Evolutionary conservation across 73 alveolate species (phyloP), one percentile per base, ranked within the genome.

Genomic region (Symbiodinium pilosum): DNA sequence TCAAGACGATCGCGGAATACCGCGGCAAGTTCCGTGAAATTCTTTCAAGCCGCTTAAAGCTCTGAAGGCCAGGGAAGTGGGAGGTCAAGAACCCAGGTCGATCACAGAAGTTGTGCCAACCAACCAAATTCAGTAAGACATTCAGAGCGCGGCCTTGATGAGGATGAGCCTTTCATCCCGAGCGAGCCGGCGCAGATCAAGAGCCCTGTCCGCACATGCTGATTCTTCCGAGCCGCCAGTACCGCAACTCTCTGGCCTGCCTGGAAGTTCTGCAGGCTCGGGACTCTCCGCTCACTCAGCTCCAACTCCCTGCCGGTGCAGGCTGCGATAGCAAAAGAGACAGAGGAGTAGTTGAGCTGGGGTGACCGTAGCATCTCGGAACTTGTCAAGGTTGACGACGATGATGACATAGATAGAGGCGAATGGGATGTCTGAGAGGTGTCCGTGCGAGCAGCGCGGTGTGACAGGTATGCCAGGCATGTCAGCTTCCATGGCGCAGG

Each of bases 161-260:
- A 86, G 93, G 93, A 86, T 30, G 41, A 47, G 93, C 93, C 59
- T 2, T 87, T 87, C 42, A 56, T 11, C 94, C 94, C 94, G n/a
- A 87, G 94, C 41, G 94, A 87, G 94, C 94, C 94, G 5, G 94
- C 94, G 24, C 94, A 87, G 77, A 87, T 87, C 94, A 52, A 87
- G 94, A n/a, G 32, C 44, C 94, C 39, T 38, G 94, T 38, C 11
- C 28, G 81, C 71, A 85, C 6, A 4, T 8, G 73, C 1, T 54
- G 4, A 47, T 47, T 47, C 24, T 54, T 54, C 32, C 32, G 71
- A 54, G 71, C 26, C 26, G 71, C 18, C 1, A 4, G 73, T 6
- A 0, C 2, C 34, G 12, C 2, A 54, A 30, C 26, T 28, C 24
- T 77, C 30, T 77, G 26, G 52, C 9, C 5, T 8, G 39, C 86